phyloP scores from a whole-genome alignment of 1,284 basidiomycete species.

The Sparassis latifolia region DNA sequence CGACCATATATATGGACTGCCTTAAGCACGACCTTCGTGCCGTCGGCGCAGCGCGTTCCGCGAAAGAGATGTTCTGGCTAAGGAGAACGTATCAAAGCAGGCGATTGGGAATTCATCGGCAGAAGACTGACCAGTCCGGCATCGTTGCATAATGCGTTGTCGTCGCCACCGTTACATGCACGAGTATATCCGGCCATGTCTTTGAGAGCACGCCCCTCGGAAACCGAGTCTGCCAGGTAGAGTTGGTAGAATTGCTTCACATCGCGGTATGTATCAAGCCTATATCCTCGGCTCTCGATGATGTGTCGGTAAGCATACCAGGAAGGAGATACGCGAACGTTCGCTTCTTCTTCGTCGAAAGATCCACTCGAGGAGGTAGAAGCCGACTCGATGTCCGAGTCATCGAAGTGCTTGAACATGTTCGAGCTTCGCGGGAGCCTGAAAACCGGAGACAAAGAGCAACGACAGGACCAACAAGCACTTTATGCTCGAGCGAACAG shows the following conservation, averaged over 20 bases:
- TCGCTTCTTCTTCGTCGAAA: constrained; percentile 56
- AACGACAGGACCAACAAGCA: neutral
- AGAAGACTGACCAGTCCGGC: constrained; percentile 51
- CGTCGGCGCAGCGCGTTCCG: constrained; percentile 46
- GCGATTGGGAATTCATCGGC: neutral
- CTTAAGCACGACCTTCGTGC: constrained; percentile 54
- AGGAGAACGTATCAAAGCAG: constrained; percentile 2
- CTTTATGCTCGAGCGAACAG: neutral
- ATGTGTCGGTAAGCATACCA: constrained; percentile 52
- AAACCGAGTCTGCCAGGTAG: constrained; percentile 23
- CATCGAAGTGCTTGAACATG: constrained; percentile 12
- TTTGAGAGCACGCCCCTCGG: constrained; percentile 18
- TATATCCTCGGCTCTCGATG: constrained; percentile 46
- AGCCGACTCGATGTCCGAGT: constrained; percentile 26
- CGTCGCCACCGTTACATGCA: constrained; percentile 33
- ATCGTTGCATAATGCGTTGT: constrained; percentile 60
- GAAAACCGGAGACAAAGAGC: neutral
- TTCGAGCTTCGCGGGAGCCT: neutral
- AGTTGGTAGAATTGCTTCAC: constrained; percentile 50
- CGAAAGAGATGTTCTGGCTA: constrained; percentile 70
- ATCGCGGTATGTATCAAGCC: constrained; percentile 60
- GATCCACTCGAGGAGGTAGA: constrained; percentile 38
- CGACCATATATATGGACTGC: constrained; percentile 57
- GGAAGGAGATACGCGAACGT: constrained; percentile 49
- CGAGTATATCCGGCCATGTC: constrained; percentile 31